Evolutionary conservation across 768 basidiomycete genomes (phyloP), one percentile per base, ranked within the genome.

Genomic region (Suillus variegatus): DNA sequence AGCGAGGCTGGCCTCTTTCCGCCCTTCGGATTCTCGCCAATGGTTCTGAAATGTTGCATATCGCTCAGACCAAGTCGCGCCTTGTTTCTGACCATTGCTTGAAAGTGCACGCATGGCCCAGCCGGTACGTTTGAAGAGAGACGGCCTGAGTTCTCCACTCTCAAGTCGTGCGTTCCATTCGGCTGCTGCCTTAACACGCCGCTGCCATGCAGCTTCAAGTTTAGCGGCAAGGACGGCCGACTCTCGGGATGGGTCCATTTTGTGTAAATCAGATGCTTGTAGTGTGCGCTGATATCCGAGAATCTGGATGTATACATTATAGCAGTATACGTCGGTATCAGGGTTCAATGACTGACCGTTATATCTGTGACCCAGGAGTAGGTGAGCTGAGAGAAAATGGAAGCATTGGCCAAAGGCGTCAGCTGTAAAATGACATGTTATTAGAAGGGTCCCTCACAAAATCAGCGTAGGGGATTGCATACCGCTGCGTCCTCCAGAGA

Each of bases 211-310:
- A 16, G 74, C 80, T 63, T 91, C 84, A 32, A 93, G 81, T 67
- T 80, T 78, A 13, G 77, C 75, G 2, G 87, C 83, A 36, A 93
- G 79, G 22, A 70, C 66, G 0, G 80, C 82, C 18, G 85, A 79
- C 68, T 88, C 82, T 38, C 83, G 82, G 5, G 80, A 70, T 4
- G 79, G 72, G 64, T 86, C 85, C 66, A 93, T 78, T 71, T 85
- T 86, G 89, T 90, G 92, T 14, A 93, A 75, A 76, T 94, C 92
- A 1, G 88, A 85, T 0, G 88, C 88, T 70, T 90, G 89, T 10
- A 94, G 79, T 1, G 90, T 88, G 38, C 92, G 81, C 71, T 90
- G 88, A 71, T 88, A 92, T 0, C 91, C 90, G 47, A 88, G 77
- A 12, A 80, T 78, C 85, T 86, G 47, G n/a, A 38, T 43, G 12